Evolutionary conservation across 768 basidiomycete species (phyloP).

Genomic region (Termitomyces sp.): DNA sequence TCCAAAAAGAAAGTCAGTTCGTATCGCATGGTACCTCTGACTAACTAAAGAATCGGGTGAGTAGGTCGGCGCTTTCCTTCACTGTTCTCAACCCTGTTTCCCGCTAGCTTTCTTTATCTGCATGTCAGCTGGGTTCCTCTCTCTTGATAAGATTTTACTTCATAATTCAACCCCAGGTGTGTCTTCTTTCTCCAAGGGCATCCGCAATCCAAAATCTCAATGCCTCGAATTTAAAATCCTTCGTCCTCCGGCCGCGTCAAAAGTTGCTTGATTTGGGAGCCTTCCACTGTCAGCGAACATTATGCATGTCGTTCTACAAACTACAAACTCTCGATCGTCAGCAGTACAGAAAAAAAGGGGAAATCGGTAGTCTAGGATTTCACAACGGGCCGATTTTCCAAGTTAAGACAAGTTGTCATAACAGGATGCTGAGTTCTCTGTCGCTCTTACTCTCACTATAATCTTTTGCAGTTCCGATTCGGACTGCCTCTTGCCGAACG

Average conservation of each 20-base stretch:
- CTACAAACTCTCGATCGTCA: background rate
- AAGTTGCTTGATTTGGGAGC: background rate
- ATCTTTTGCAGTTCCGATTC: background rate
- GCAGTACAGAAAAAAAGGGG: background rate
- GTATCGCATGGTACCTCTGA: too few relatives aligned
- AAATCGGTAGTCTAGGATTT: background rate
- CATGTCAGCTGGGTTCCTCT: too few relatives aligned
- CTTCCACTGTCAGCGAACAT: background rate
- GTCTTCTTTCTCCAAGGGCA: background rate
- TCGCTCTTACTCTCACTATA: too few relatives aligned
- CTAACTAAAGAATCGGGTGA: too few relatives aligned
- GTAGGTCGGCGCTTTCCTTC: too few relatives aligned
- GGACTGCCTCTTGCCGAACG: background rate
- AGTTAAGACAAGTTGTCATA: too few relatives aligned
- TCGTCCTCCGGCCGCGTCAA: too few relatives aligned
- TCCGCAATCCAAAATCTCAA: background rate
- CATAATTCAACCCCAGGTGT: background rate
- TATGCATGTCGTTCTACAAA: background rate
- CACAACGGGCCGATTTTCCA: background rate
- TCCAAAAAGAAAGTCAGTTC: too few relatives aligned
- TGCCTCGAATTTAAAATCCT: too few relatives aligned
- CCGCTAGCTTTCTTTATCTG: too few relatives aligned
- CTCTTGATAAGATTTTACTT: background rate
- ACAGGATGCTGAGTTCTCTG: background rate
- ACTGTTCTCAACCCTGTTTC: background rate